A percentile compares a stretch with the other conserved stretches of the same genome.
Evolutionary conservation across 2,329 filamentous ascomycete species (phyloP).

Genomic region (Neurospora sp.): DNA sequence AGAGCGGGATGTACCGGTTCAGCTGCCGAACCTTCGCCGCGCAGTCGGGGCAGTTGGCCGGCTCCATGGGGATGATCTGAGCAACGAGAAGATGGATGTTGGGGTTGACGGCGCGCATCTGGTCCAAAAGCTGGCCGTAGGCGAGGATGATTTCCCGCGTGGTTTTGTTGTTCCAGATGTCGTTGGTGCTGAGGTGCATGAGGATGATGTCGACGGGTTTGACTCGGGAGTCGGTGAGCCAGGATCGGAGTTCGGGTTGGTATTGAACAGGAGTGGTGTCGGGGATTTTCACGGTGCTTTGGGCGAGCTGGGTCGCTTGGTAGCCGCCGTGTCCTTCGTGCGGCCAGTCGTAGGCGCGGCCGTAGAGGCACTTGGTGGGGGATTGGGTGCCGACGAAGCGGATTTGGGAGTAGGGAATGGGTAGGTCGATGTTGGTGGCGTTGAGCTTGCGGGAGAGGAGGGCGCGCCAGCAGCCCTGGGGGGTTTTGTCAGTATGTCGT

Average conservation of each 20-base stretch:
- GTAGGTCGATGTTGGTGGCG: constrained; percentile 12
- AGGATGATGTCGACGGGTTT: constrained; percentile 32
- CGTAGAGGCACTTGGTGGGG: constrained; percentile 21
- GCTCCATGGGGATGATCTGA: constrained; percentile 25
- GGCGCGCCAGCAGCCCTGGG: constrained; percentile 25
- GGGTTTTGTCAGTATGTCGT: not conserved
- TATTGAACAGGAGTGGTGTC: too few species aligned
- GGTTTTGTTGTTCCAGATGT: constrained; percentile 27
- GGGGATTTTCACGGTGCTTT: too few species aligned
- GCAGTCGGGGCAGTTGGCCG: constrained; percentile 19
- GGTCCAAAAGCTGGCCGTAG: constrained; percentile 27
- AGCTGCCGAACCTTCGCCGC: constrained; percentile 15
- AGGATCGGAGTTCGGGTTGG: not conserved
- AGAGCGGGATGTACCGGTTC: constrained; percentile 22
- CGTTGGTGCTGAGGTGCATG: constrained; percentile 36
- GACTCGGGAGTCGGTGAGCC: not conserved
- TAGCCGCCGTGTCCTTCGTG: constrained; percentile 35
- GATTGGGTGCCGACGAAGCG: constrained; percentile 26
- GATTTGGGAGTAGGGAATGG: constrained; percentile 13
- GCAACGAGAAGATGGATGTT: constrained; percentile 31
- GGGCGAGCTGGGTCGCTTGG: constrained; percentile 27
- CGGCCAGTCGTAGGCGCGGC: constrained; percentile 30
- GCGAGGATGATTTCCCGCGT: constrained; percentile 26
- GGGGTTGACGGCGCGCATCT: constrained; percentile 29
- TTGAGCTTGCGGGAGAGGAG: constrained; percentile 24